These are phyloP conservation scores for Penicillium concentricum DNA, from an alignment of 2,329 filamentous ascomycete species.

Conservation along the genomic window DNA sequence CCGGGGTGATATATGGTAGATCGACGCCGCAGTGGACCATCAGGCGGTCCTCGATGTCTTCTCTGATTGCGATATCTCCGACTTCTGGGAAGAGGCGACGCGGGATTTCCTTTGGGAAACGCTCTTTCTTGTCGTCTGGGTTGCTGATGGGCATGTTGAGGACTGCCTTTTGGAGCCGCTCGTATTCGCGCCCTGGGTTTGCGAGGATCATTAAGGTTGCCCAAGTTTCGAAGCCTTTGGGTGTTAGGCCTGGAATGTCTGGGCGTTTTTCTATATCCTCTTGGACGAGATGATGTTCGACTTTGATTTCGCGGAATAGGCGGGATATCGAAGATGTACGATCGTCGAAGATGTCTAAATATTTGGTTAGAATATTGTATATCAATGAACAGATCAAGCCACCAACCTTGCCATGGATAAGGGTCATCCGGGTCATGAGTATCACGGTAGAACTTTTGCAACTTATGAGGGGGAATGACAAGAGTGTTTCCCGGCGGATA, in stretches of 20 bases:
- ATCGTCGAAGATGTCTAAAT: constrained; percentile 55
- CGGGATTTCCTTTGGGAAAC: constrained; percentile 76
- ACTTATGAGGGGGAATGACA: constrained; percentile 73
- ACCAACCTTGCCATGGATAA: constrained; percentile 66
- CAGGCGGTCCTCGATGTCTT: constrained; percentile 61
- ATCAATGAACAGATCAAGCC: not conserved
- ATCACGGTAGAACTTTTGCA: constrained; percentile 70
- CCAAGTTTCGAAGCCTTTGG: constrained; percentile 69
- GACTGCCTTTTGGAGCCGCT: constrained; percentile 67
- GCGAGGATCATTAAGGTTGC: constrained; percentile 70
- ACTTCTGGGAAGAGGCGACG: constrained; percentile 67
- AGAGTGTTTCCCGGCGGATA: constrained; percentile 66
- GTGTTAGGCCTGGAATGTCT: constrained; percentile 63
- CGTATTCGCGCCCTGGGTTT: constrained; percentile 72
- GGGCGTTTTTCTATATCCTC: constrained; percentile 53
- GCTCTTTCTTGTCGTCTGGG: constrained; percentile 64
- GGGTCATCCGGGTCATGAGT: constrained; percentile 64
- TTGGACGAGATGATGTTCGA: constrained; percentile 66
- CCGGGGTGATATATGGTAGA: constrained; percentile 41
- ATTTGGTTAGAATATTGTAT: constrained; percentile 11
- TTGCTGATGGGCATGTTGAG: constrained; percentile 69
- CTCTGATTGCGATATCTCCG: constrained; percentile 57
- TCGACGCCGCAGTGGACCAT: constrained; percentile 52
- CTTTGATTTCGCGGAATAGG: constrained; percentile 56
- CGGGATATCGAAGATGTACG: constrained; percentile 55